These are phyloP conservation scores for Lasiodiplodia theobromae DNA, from an alignment of 2,329 filamentous ascomycete species.

Conservation along the genomic window DNA sequence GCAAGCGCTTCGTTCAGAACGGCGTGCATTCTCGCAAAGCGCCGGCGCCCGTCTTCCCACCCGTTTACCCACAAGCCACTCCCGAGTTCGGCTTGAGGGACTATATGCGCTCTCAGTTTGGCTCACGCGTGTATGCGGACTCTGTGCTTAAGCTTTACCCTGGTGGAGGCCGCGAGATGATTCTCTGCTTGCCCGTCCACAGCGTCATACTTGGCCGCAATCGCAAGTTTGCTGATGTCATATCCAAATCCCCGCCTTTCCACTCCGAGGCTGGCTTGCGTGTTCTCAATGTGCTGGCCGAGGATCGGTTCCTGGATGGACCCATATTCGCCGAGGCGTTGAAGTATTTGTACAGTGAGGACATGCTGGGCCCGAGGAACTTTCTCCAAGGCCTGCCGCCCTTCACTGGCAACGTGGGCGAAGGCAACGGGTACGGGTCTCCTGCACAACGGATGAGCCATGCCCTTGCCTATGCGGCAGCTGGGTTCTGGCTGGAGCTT, in stretches of 20 bases:
- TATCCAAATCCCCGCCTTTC: conserved; percentile 31
- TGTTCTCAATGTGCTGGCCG: conserved; percentile 22
- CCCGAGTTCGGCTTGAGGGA: conserved; percentile 29
- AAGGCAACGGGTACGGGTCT: conserved; percentile 37
- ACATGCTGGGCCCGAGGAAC: conserved; percentile 38
- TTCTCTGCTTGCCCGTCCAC: conserved; percentile 45
- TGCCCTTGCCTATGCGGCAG: conserved; percentile 67
- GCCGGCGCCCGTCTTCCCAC: conserved; percentile 1
- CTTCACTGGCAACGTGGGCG: conserved; percentile 38
- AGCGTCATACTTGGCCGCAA: conserved; percentile 46
- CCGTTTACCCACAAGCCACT: background rate
- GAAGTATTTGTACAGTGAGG: conserved; percentile 47
- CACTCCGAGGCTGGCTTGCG: conserved; percentile 23
- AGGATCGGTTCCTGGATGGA: conserved; percentile 28
- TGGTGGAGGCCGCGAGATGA: conserved; percentile 36
- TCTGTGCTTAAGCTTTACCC: conserved; percentile 44
- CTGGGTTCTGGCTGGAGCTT: conserved; percentile 66
- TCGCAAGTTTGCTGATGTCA: conserved; percentile 41
- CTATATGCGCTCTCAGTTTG: conserved; percentile 44
- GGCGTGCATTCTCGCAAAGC: conserved; percentile 21
- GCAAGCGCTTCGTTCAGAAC: conserved; percentile 26
- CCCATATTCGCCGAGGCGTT: conserved; percentile 41
- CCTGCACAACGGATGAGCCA: conserved; percentile 46
- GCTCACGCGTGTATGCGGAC: conserved; percentile 46
- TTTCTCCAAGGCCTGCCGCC: conserved; percentile 43